Percentiles rank a stretch among this genome's conserved stretches.
phyloP scores from a whole-genome alignment of 257 asterid species.

The Oldenlandia corymbosa region DNA sequence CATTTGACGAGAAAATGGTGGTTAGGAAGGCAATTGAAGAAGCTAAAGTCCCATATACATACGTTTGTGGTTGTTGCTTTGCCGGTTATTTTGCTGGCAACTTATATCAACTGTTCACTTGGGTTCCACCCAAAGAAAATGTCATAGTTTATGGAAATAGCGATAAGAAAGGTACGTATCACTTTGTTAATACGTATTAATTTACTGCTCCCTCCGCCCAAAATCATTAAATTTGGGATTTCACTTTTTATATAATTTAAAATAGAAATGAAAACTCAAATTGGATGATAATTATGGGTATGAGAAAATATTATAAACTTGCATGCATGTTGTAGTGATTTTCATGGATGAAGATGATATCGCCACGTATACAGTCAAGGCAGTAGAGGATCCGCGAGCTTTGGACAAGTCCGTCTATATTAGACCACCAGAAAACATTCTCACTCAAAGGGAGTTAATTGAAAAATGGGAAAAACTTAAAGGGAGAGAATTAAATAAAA shows the following conservation, averaged over 20 bases:
- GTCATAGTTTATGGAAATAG: slow-evolving; percentile 57
- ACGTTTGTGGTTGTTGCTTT: slow-evolving; percentile 70
- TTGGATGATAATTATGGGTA: neutral
- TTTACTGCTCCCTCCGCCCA: too few relatives aligned
- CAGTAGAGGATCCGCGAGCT: slow-evolving; percentile 63
- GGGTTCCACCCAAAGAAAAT: slow-evolving; percentile 57
- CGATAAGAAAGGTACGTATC: slow-evolving; percentile 56
- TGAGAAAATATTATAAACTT: neutral
- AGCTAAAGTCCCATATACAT: slow-evolving; percentile 67
- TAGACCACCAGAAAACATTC: slow-evolving; percentile 55
- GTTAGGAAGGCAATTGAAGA: slow-evolving; percentile 66
- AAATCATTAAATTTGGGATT: too few relatives aligned
- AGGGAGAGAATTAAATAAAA: slow-evolving; percentile 47
- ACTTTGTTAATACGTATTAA: too few relatives aligned
- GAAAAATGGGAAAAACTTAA: slow-evolving; percentile 58
- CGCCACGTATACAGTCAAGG: slow-evolving; percentile 57
- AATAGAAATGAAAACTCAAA: too few relatives aligned
- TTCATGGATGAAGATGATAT: slow-evolving; percentile 67
- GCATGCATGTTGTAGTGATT: slow-evolving; percentile 24
- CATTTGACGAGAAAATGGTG: slow-evolving; percentile 79
- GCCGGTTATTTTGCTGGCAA: slow-evolving; percentile 70
- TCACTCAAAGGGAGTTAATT: slow-evolving; percentile 50
- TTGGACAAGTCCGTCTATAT: slow-evolving; percentile 72
- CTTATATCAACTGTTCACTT: slow-evolving; percentile 61
- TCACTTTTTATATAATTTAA: too few relatives aligned